Percentiles rank a stretch among this genome's conserved stretches.
phyloP scores from a whole-genome alignment of 805 yeast species.

The Jamesozyma lodderae region DNA sequence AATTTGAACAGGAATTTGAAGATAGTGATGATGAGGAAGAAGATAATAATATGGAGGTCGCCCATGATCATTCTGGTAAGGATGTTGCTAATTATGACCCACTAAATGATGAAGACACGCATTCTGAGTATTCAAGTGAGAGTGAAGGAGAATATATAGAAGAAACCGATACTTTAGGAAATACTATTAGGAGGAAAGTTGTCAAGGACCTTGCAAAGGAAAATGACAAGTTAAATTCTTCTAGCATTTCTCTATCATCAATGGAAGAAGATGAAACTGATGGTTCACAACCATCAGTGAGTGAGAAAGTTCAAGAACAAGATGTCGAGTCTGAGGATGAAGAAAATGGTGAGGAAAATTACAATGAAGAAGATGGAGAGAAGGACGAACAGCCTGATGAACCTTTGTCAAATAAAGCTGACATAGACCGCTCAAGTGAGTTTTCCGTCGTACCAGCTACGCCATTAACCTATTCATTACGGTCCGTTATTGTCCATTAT shows the following conservation, averaged over 20 bases:
- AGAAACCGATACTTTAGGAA: constrained; percentile 28
- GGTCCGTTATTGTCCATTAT: constrained; percentile 83
- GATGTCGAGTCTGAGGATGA: constrained; percentile 9
- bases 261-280: constrained; percentile 4
- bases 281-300: constrained; percentile 7
- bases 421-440: constrained; percentile 8
- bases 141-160: constrained; percentile 18
- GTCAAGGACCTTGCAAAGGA: constrained; percentile 11
- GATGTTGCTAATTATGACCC: constrained; percentile 25
- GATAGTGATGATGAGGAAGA: constrained; percentile 27
- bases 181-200: constrained; percentile 19
- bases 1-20: constrained; percentile 27
- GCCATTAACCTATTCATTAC: constrained; percentile 54
- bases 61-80: constrained; percentile 8
- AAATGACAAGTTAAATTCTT: constrained; percentile 1
- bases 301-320: constrained; percentile 9
- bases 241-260: neutral
- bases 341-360: constrained; percentile 8
- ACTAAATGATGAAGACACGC: constrained; percentile 17
- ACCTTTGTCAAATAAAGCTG: constrained; percentile 3
- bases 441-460: constrained; percentile 28
- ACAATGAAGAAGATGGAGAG: constrained; percentile 3
- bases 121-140: constrained; percentile 6
- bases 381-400: constrained; percentile 11
- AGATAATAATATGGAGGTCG: constrained; percentile 9